Base-by-base conservation (phyloP, 1,284 basidiomycete genomes). In the Malassezia pachydermatis region DNA sequence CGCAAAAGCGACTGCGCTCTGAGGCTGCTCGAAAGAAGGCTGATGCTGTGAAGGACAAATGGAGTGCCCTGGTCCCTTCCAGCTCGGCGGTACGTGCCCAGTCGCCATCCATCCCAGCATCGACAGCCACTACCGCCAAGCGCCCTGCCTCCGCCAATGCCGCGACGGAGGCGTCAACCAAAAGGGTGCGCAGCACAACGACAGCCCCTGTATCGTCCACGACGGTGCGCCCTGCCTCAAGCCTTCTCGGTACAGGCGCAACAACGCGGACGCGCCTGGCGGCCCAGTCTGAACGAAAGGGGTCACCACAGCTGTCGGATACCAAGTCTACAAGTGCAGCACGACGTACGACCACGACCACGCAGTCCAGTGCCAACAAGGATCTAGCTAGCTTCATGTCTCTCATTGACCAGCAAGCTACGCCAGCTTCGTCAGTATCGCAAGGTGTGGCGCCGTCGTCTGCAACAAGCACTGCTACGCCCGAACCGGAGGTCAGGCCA, bases 21-120 rank as follows among this genome's bases (percentile, higher is more conserved):
- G 45, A 48, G 4, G 28, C 40, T 5, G 60, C 58, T 10, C 52
- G 51, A 8, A 45, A 47, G 28, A 22, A 56, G 5, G 60, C 62
- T 1, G 37, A 40, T 16, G 45, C 29, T 4, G 40, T 65, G 32
- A 58, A 56, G 36, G 48, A 40, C 5, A 58, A 58, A 40, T 65
- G 62, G 62, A 56, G 47, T 13, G 53, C 57, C 13, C 27, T 60
- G n/a, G 54, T 62, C 23, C 39, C 54, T 1, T 29, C 32, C 2
- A 27, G 28, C 20, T 23, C 38, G 4, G 17, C 25, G 13, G 14
- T 36, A 13, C 42, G 29, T n/a, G 35, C 20, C 9, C 34, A 39
- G 27, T 16, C 36, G 27, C 40, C 41, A 16, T 25, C 49, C n/a
- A 32, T 42, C 14, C 22, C 38, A 11, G 24, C 19, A 7, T 5